phyloP scores from a whole-genome alignment of 192 early-diverging fungal species.

The Coemansia sp. region DNA sequence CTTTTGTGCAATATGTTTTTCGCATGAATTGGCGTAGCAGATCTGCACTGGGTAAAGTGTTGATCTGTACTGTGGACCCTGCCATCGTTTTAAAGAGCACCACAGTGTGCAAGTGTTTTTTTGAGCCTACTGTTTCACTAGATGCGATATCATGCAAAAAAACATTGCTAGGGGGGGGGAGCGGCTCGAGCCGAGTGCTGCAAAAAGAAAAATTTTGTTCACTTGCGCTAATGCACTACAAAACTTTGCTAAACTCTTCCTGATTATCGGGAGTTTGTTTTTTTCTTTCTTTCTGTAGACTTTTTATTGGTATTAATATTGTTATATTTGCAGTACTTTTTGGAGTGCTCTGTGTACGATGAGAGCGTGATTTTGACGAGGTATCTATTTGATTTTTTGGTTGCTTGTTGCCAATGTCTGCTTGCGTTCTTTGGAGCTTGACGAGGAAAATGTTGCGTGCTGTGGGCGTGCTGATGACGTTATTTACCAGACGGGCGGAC shows the following conservation, averaged over 20 bases:
- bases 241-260: background rate
- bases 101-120: too few species aligned
- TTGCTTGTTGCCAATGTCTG: background rate
- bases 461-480: constrained; percentile 28
- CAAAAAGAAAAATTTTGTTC: background rate
- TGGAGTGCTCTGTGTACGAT: background rate
- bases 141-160: background rate
- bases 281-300: background rate
- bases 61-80: too few species aligned
- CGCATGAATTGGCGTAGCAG: too few species aligned
- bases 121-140: too few species aligned
- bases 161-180: background rate
- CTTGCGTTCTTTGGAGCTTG: background rate
- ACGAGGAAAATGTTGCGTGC: background rate
- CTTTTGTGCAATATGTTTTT: background rate
- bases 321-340: background rate
- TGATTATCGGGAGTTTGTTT: background rate
- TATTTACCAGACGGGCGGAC: constrained; percentile 54
- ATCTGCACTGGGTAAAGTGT: too few species aligned
- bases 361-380: background rate
- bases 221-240: background rate
- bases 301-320: background rate
- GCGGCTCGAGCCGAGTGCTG: background rate
- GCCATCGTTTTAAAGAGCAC: too few species aligned
- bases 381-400: background rate